Conservation (phyloP, 805 yeast genomes). For the Yarrowia sp. region DNA sequence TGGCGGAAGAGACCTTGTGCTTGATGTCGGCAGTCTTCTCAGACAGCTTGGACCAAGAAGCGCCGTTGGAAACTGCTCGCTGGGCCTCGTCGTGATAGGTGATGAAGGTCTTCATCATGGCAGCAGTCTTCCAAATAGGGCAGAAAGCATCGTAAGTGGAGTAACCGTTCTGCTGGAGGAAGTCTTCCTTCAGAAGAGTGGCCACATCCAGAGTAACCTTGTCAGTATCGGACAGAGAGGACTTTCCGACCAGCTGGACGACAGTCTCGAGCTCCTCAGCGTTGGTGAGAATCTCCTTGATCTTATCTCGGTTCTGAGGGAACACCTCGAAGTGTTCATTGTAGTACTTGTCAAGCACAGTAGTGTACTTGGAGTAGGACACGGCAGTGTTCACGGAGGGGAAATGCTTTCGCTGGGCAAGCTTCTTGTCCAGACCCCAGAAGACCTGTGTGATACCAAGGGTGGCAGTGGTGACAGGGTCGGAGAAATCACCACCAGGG, state of each 20-base stretch:
- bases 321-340: constrained; percentile 88
- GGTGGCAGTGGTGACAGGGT: constrained; percentile 98
- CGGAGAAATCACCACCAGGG: constrained; percentile 99
- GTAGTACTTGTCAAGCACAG: constrained; percentile 83
- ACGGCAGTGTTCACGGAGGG: constrained; percentile 97
- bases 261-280: constrained; percentile 99
- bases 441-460: constrained; percentile 99
- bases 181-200: constrained; percentile 91
- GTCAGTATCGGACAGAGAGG: constrained; percentile 95
- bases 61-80: constrained; percentile 92
- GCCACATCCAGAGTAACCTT: constrained; percentile 96
- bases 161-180: constrained; percentile 99
- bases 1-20: constrained; percentile 91
- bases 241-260: constrained; percentile 98
- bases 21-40: constrained; percentile 91
- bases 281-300: constrained; percentile 91
- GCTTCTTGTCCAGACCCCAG: constrained; percentile 99
- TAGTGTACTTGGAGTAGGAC: constrained; percentile 96
- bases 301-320: constrained; percentile 86
- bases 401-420: constrained; percentile 99
- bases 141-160: constrained; percentile 98
- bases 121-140: constrained; percentile 98
- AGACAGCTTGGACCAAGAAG: constrained; percentile 89
- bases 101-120: constrained; percentile 96
- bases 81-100: constrained; percentile 96